Percentiles rank a stretch among this genome's conserved stretches.
These are phyloP conservation scores for Cokeromyces recurvatus DNA, from an alignment of 371 early-diverging fungal species.

Conservation along the genomic window DNA sequence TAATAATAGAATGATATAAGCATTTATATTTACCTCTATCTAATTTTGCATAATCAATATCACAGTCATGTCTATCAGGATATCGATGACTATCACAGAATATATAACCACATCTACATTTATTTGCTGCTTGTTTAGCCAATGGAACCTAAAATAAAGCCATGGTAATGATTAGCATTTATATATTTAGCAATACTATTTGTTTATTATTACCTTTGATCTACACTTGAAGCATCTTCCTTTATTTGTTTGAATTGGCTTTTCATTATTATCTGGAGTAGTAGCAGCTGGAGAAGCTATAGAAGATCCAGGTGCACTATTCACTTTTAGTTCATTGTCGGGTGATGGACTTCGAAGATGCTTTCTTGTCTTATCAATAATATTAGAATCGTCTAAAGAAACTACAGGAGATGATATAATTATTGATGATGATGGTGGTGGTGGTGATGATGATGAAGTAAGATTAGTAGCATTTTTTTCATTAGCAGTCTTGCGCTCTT, in stretches of 20 bases:
- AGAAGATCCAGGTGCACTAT: conserved; percentile 16
- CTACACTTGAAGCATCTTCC: conserved; percentile 74
- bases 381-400: not conserved
- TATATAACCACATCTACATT: conserved; percentile 75
- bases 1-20: not conserved
- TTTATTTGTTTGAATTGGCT: conserved; percentile 63
- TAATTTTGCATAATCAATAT: conserved; percentile 68
- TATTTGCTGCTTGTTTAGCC: conserved; percentile 79
- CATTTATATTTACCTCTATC: conserved; percentile 40
- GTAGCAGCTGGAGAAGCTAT: conserved; percentile 23
- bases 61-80: conserved; percentile 74
- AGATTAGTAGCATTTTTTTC: not conserved
- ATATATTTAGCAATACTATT: too few relatives aligned
- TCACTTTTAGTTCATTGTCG: conserved; percentile 4
- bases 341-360: conserved; percentile 34
- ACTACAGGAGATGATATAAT: conserved; percentile 1
- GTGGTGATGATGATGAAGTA: conserved; percentile 1
- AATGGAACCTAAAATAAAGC: conserved; percentile 53
- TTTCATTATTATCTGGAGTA: conserved; percentile 15
- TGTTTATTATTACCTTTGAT: conserved; percentile 45
- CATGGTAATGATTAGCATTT: not conserved
- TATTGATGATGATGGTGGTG: conserved; percentile 4
- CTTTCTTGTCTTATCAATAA: conserved; percentile 16
- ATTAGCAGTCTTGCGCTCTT: conserved; percentile 21
- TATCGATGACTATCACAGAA: conserved; percentile 79